Base-by-base conservation (phyloP, 2,329 filamentous ascomycete genomes). In the Dothidotthia symphoricarpi region DNA sequence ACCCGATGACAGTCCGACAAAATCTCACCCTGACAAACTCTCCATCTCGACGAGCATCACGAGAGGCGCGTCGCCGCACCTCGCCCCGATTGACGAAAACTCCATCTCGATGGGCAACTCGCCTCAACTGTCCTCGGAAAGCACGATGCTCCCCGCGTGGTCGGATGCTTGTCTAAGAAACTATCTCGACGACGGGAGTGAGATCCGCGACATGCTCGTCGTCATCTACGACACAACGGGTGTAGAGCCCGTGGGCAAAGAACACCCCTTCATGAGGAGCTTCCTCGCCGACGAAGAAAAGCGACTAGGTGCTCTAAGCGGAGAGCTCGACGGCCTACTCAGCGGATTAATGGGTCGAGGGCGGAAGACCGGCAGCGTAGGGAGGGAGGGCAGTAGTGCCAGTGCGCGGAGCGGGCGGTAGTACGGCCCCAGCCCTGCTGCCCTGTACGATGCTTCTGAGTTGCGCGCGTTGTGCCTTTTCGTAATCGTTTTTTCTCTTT, bases 201-300 rank as follows among this genome's bases (percentile, higher is more conserved):
- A 95, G 47, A 88, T 98, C 51, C 81, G 88, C 34, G 91, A 98
- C 63, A 78, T 97, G 62, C 76, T 97, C 34, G 78, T 90, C 25
- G 86, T 98, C 44, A 88, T 98, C 17, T 90, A 95, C 61, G 90
- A 97, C 68, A 95, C 90, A 64, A 86, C 82, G 11, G 86, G 90
- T 42, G 82, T 94, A 12, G 78, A 82, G 28, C 86, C 88, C 13
- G 86, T 85, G 6, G 81, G 85, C 1, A 77, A 80, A n/a, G 88
- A 95, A 40, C 90, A 97, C 64, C 91, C 91, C 0, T 76, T 95
- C 29, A 88, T 86, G 34, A 81, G 81, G 11, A 80, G 82, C 15
- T 71, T 97, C 37, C 97, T 94, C 71, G 82, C 82, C 33, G 87
- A 95, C 61, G 88, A 95, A 68, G 90, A 88, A 59, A 86, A 85